Base-by-base conservation (phyloP, 2,329 filamentous ascomycete species). In the Pleochaeta shiraiana region DNA sequence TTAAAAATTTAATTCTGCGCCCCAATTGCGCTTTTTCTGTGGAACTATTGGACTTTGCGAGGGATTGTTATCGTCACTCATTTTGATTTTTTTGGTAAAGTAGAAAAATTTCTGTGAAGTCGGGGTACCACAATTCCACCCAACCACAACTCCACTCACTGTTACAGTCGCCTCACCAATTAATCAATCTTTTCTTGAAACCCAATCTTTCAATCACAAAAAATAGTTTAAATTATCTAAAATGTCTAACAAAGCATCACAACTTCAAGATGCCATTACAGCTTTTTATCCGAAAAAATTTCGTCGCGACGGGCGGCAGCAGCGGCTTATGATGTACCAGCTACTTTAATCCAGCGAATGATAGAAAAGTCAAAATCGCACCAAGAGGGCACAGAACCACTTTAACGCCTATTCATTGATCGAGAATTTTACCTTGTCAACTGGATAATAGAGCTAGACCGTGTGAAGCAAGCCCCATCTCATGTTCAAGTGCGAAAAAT, bases 281-380 rank as follows among this genome's bases (percentile, higher is more conserved):
- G 55, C 55, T 33, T 59, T 59, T 59, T 33, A 59, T 59, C 55
- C 28, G 16, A 59, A 59, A 33, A 14, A 59, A 59, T 33, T 16
- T n/a, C 24, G 26, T 55, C 50, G n/a, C n/a, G 24, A 26, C 50
- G 50, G 50, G 50, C 50, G n/a, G 50, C 50, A 55, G 24, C 50
- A 12, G 24, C 6, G 24, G 50, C 50, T 24, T 28, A 55, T 55
- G n/a, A 55, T 12, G n/a, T 55, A 37, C 34, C 34, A 37, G 34
- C 34, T 16, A 37, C 34, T 7, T 37, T 37, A 37, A 37, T 37
- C 34, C 16, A 37, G 34, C 34, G 45, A 50, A 50, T 50, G 9
- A 21, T 6, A 31, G 24, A 9, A 31, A 55, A 55, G 28, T 31
- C 24, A 55, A 26, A 55, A n/a, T n/a, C 24, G 19, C 50, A 55